Conservation (phyloP, 805 yeast species). For the Candida yuanshanica region DNA sequence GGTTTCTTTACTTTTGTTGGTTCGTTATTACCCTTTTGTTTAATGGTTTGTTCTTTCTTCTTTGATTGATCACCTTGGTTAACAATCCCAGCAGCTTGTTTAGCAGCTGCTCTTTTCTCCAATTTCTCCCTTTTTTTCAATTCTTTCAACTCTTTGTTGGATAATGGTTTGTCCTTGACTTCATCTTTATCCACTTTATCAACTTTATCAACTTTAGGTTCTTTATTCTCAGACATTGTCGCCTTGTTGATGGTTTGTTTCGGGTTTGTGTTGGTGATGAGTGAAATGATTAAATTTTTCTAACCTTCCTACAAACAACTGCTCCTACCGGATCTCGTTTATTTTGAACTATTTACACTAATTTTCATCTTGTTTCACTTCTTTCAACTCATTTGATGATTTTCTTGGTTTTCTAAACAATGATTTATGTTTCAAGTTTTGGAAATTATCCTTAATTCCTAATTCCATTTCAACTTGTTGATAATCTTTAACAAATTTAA, state of each 20-base stretch:
- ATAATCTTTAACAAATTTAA: conserved; percentile 7
- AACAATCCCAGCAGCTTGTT: conserved; percentile 57
- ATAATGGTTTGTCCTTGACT: conserved; percentile 33
- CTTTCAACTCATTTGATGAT: neutral
- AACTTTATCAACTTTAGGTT: conserved; percentile 1
- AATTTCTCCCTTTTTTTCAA: conserved; percentile 85
- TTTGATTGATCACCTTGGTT: conserved; percentile 31
- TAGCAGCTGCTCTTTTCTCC: conserved; percentile 86
- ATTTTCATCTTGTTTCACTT: no score
- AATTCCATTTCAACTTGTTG: conserved; percentile 9
- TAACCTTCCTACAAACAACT: no score
- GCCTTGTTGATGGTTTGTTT: no score
- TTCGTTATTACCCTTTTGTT: conserved; percentile 27
- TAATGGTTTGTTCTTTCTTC: conserved; percentile 32
- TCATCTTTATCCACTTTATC: conserved; percentile 4
- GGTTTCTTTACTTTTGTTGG: conserved; percentile 1
- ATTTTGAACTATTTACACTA: no score
- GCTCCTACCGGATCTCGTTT: no score
- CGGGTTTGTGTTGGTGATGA: no score
- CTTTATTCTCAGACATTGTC: conserved; percentile 1
- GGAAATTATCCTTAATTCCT: conserved; percentile 2
- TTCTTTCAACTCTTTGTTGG: conserved; percentile 83
- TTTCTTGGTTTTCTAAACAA: conserved; percentile 3
- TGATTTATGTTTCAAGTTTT: conserved; percentile 10
- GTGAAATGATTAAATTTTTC: no score